Percentiles rank a stretch among this genome's conserved stretches.
Conservation (phyloP, 805 yeast species). For the Nakazawaea molendinolei region DNA sequence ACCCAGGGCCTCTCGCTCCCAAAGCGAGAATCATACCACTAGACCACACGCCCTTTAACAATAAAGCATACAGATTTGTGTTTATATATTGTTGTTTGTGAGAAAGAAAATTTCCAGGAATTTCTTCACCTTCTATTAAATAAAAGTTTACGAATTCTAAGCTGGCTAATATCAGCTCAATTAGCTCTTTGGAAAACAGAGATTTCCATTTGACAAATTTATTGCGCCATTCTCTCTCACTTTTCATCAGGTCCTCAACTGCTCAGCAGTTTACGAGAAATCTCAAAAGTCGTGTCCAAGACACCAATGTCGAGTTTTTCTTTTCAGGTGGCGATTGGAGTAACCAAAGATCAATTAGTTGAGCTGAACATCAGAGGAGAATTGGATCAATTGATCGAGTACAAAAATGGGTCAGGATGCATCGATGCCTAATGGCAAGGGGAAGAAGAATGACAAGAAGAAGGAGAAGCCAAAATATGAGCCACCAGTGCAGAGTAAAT, state of each 20-base stretch:
- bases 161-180: too few species aligned
- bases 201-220: too few species aligned
- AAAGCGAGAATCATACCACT: constrained; percentile 54
- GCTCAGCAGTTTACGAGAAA: too few species aligned
- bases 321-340: constrained; percentile 5
- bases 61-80: background rate
- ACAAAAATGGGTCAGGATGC: constrained; percentile 20
- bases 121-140: background rate
- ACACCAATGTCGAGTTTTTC: background rate
- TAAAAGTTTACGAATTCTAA: too few species aligned
- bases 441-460: constrained; percentile 36
- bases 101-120: background rate
- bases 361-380: background rate
- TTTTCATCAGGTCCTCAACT: too few species aligned
- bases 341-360: background rate
- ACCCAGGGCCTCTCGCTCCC: constrained; percentile 54
- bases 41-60: constrained; percentile 29
- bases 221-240: too few species aligned
- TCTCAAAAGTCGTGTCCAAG: background rate
- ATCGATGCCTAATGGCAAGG: constrained; percentile 14
- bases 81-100: background rate
- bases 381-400: constrained; percentile 1
- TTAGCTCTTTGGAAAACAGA: too few species aligned
- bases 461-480: constrained; percentile 94
- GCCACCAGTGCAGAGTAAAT: constrained; percentile 94